phyloP scores from a whole-genome alignment of 1,284 basidiomycete genomes.

The Cryptococcus sp. region DNA sequence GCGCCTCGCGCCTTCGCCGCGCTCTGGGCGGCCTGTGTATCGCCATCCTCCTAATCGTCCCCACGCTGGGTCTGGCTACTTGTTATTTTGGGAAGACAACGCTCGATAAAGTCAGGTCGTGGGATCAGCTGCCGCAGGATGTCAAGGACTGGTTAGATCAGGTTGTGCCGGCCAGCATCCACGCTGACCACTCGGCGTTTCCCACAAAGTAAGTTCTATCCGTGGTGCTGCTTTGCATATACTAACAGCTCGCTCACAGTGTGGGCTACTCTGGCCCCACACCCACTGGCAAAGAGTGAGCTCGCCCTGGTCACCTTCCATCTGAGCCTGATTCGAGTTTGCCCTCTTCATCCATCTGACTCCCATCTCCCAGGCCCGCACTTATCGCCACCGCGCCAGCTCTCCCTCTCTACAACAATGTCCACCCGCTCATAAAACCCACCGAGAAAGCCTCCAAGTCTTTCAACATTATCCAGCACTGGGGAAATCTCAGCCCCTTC shows the following conservation, averaged over 20 bases:
- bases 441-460: conserved; percentile 22
- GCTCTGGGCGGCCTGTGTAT: conserved; percentile 29
- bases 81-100: conserved; percentile 26
- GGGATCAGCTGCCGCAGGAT: conserved; percentile 37
- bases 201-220: conserved; percentile 41
- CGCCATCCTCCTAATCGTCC: conserved; percentile 26
- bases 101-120: conserved; percentile 23
- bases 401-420: conserved; percentile 68
- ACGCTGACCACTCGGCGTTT: conserved; percentile 35
- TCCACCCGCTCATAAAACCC: conserved; percentile 60
- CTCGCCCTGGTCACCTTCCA: not conserved
- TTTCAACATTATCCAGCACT: conserved; percentile 51
- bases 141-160: conserved; percentile 37
- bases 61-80: conserved; percentile 20
- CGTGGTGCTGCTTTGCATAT: not conserved
- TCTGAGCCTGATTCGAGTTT: not conserved
- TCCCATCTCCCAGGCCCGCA: conserved; percentile 52
- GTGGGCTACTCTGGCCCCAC: conserved; percentile 78
- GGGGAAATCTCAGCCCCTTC: conserved; percentile 53
- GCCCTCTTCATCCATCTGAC: conserved; percentile 9
- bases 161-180: conserved; percentile 16
- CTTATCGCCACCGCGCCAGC: conserved; percentile 71
- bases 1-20: conserved; percentile 6
- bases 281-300: conserved; percentile 70
- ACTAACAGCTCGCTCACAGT: conserved; percentile 36